Percentiles rank a stretch among this genome's conserved stretches.
These are phyloP conservation scores for Candida chilensis DNA, from an alignment of 805 yeast genomes.

Conservation along the genomic window DNA sequence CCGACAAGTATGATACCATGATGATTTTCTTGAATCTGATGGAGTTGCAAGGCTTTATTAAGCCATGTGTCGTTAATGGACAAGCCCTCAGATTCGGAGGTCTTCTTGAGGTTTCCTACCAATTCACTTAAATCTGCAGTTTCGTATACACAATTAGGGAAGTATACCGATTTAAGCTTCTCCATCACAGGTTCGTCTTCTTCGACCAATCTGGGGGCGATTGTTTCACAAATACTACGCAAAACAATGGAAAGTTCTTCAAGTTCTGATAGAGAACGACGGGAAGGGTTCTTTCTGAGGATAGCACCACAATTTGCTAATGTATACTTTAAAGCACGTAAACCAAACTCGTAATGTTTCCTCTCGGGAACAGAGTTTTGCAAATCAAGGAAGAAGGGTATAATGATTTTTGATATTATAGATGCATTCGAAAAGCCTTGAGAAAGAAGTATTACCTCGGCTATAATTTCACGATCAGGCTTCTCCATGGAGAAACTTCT, in stretches of 20 bases:
- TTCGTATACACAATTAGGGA: slow-evolving; percentile 12
- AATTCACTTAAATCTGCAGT: slow-evolving; percentile 15
- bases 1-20: slow-evolving; percentile 85
- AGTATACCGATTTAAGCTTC: too few species aligned
- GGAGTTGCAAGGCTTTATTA: slow-evolving; percentile 50
- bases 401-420: slow-evolving; percentile 35
- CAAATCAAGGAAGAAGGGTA: slow-evolving; percentile 45
- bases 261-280: not conserved
- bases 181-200: slow-evolving; percentile 39
- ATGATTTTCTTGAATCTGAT: slow-evolving; percentile 49
- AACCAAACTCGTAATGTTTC: slow-evolving; percentile 83
- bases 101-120: slow-evolving; percentile 9
- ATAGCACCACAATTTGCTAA: slow-evolving; percentile 49
- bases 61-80: slow-evolving; percentile 31
- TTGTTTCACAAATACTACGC: slow-evolving; percentile 47
- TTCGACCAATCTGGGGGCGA: slow-evolving; percentile 57
- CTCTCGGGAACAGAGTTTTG: slow-evolving; percentile 36
- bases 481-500: slow-evolving; percentile 62
- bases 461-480: slow-evolving; percentile 65
- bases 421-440: slow-evolving; percentile 55
- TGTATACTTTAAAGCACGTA: slow-evolving; percentile 69
- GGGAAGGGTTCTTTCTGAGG: slow-evolving; percentile 12
- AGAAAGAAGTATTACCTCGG: slow-evolving; percentile 62
- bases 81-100: slow-evolving; percentile 21
- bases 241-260: slow-evolving; percentile 27